Evolutionary conservation across 2,329 filamentous ascomycete genomes (phyloP), one percentile per base, ranked within the genome.

Genomic region (Venturia nashicola): DNA sequence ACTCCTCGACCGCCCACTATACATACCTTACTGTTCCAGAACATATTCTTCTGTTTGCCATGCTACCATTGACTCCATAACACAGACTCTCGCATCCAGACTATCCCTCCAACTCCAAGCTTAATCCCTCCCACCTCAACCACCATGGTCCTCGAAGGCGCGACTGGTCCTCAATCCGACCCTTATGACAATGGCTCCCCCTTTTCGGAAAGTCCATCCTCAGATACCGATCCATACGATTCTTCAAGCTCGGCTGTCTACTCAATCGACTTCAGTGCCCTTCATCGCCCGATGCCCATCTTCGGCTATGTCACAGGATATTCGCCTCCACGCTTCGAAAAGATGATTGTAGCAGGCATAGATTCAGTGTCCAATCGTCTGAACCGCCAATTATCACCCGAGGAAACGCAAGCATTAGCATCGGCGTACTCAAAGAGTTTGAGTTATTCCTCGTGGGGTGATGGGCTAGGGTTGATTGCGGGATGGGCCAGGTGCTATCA

Each of bases 101-200:
- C 7, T 12, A 57, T 14, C 16, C 51, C 51, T 57, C 51, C 51
- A 36, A 36, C 27, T 18, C 36, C 51, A 36, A 57, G 5, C 27
- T 14, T 16, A 27, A 51, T 57, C 11, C 48, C 48, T 18, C 23
- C 23, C 23, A 55, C 23, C 23, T 18, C 14, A 55, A 36, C 5
- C 51, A 57, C 18, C 14, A 60, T 60, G 59, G 59, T 60, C 36
- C 39, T 60, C 36, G 59, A 60, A 60, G 59, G 59, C 39, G 36
- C 59, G 12, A 16, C 39, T 23, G 36, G 59, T 44, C n/a, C 36
- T 27, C 11, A 5, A 6, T 6, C 39, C 16, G 59, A 44, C 42
- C n/a, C 39, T 12, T 60, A 42, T n/a, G 39, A 44, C 39, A 6
- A 60, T 42, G 59, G 14, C 2, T 34, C 51, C 51, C 51, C 36